Evolutionary conservation across 2,329 filamentous ascomycete genomes (phyloP).

Genomic region (Penicillium sp.): DNA sequence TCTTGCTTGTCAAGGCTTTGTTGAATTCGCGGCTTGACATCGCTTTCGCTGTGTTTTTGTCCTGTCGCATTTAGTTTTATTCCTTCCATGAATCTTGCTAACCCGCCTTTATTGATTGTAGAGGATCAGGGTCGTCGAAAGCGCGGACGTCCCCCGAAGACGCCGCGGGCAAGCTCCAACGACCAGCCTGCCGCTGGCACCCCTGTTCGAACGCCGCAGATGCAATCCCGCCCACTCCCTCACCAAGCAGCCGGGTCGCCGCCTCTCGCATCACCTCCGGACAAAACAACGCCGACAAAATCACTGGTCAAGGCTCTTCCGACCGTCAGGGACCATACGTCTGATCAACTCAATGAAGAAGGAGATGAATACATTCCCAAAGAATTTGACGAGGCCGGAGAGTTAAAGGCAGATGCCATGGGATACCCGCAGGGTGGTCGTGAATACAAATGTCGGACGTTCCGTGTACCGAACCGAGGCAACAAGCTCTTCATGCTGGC

Average conservation of each 20-base stretch:
- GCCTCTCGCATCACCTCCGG: slow-evolving; percentile 58
- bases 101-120: slow-evolving; percentile 16
- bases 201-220: slow-evolving; percentile 39
- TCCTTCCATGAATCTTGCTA: slow-evolving; percentile 13
- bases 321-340: slow-evolving; percentile 94
- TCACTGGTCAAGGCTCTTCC: slow-evolving; percentile 90
- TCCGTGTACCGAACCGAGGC: slow-evolving; percentile 82
- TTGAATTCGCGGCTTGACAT: slow-evolving; percentile 17
- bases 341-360: slow-evolving; percentile 82
- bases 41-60: slow-evolving; percentile 33
- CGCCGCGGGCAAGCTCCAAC: slow-evolving; percentile 36
- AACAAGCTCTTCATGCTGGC: slow-evolving; percentile 98
- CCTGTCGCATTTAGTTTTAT: slow-evolving; percentile 31
- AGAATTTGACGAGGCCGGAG: slow-evolving; percentile 86
- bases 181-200: slow-evolving; percentile 32
- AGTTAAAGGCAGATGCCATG: slow-evolving; percentile 84
- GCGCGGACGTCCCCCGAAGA: slow-evolving; percentile 49
- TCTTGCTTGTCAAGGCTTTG: slow-evolving; percentile 18
- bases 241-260: slow-evolving; percentile 45
- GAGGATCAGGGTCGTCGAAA: slow-evolving; percentile 47
- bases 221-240: slow-evolving; percentile 37
- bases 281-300: slow-evolving; percentile 69
- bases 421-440: slow-evolving; percentile 77
- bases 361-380: slow-evolving; percentile 93
- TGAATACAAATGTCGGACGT: slow-evolving; percentile 89